Conservation (phyloP, 176 grass and related monocot genomes). For the Triticum dicoccoides region DNA sequence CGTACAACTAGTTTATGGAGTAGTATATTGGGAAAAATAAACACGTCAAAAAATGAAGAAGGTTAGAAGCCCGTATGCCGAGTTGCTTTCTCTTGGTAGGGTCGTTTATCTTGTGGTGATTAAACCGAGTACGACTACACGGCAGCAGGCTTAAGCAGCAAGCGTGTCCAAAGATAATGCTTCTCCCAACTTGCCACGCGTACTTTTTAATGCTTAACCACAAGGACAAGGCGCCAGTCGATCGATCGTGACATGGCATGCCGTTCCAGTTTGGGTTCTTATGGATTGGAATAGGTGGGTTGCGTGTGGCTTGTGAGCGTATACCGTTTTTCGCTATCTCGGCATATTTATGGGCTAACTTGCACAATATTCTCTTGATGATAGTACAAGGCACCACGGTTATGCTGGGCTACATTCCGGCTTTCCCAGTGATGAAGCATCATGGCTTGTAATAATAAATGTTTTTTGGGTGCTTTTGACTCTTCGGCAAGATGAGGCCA, state of each 20-base stretch:
- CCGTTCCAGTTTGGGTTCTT: neutral
- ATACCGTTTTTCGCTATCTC: neutral
- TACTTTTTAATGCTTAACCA: neutral
- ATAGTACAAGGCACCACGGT: neutral
- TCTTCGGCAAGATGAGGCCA: neutral
- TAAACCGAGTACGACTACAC: neutral
- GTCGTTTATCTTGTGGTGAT: neutral
- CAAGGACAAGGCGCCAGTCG: neutral
- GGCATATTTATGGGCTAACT: neutral
- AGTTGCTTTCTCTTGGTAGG: neutral
- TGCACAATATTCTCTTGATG: neutral
- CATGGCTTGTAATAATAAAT: neutral
- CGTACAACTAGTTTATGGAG: too few relatives aligned
- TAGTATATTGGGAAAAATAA: too few relatives aligned
- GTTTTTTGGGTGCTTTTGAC: neutral
- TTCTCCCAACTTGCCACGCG: neutral
- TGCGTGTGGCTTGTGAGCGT: neutral
- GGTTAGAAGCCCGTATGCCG: neutral
- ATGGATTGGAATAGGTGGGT: constrained; percentile 5
- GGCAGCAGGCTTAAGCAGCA: neutral
- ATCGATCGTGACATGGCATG: neutral
- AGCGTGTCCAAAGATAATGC: neutral
- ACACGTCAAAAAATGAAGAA: too few relatives aligned
- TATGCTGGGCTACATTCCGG: neutral
- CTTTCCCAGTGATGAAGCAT: neutral